phyloP scores from a whole-genome alignment of 495 filamentous ascomycete species.

The Podospora bellae-mahoneyi region DNA sequence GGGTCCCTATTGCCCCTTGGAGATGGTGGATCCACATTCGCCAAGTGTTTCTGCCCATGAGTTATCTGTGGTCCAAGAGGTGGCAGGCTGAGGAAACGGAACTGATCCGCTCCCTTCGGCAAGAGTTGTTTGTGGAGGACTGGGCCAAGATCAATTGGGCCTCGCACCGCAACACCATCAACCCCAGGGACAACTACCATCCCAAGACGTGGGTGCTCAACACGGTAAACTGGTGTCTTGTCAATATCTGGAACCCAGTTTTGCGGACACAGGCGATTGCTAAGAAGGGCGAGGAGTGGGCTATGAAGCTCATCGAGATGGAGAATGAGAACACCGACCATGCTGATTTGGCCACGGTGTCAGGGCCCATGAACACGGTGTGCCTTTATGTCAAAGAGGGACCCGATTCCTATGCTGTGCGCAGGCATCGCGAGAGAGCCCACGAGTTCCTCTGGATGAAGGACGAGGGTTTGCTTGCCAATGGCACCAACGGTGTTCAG shows the following conservation, averaged over 20 bases:
- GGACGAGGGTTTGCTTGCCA: constrained; percentile 85
- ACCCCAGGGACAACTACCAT: constrained; percentile 80
- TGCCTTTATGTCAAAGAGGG: constrained; percentile 82
- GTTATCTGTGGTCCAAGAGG: constrained; percentile 77
- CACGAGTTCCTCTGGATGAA: constrained; percentile 92
- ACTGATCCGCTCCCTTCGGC: constrained; percentile 64
- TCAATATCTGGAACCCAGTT: constrained; percentile 73
- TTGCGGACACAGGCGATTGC: constrained; percentile 57
- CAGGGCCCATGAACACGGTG: constrained; percentile 80
- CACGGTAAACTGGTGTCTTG: constrained; percentile 67
- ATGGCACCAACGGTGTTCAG: constrained; percentile 96
- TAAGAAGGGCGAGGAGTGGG: constrained; percentile 69
- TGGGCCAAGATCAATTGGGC: constrained; percentile 76
- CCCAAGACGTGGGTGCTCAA: constrained; percentile 84
- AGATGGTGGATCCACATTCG: constrained; percentile 99
- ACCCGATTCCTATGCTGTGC: constrained; percentile 68
- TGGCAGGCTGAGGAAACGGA: constrained; percentile 70
- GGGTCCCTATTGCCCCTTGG: constrained; percentile 93
- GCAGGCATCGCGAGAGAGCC: constrained; percentile 72
- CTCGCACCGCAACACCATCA: constrained; percentile 77
- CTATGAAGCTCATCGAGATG: constrained; percentile 67
- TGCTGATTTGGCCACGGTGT: constrained; percentile 84
- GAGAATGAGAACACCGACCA: constrained; percentile 90
- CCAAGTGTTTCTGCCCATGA: constrained; percentile 88
- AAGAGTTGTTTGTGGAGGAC: constrained; percentile 81